Evolutionary conservation across 495 filamentous ascomycete species (phyloP), one percentile per base, ranked within the genome.

Genomic region (Neurospora tetraspora): DNA sequence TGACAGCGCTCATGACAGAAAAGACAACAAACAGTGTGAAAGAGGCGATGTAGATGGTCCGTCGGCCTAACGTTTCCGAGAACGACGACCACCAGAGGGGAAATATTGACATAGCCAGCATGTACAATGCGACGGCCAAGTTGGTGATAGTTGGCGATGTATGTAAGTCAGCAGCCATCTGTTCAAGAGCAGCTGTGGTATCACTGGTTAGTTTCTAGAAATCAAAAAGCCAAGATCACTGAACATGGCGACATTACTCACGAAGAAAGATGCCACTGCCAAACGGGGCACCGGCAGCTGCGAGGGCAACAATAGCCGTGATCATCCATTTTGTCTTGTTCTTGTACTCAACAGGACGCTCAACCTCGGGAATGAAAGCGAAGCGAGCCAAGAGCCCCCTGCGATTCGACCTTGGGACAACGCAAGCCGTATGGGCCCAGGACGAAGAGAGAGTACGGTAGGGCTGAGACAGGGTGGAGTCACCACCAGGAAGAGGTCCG

Each of bases 61-160:
- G 87, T 45, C 95, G 88, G 27, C 95, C 95, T 4, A 93, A 80
- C 5, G 88, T 87, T 80, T 98, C 95, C 12, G 92, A 94, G 78
- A 97, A 96, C 4, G 89, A 91, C 3, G 92, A 96, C 94, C 94
- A 97, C 93, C 94, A 98, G 6, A 98, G 86, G 2, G 94, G 94
- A 74, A 94, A 97, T 36, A 97, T 93, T 20, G 91, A 88, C 93
- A 97, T 96, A 71, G 88, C 83, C 8, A 97, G 86, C 94, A 97
- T 95, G 78, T 96, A 97, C 69, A 97, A 80, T 3, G 94, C 92
- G 11, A 96, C 90, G 6, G 92, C 91, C 65, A 97, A 77, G 78
- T 97, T 97, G 34, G 93, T 89, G 38, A 94, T 84, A 1, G 92
- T 91, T n/a, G 88, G 79, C 0, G 88, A 88, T 23, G 90, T 84